phyloP scores from a whole-genome alignment of 2,329 filamentous ascomycete genomes.

The Ascochyta pisi region DNA sequence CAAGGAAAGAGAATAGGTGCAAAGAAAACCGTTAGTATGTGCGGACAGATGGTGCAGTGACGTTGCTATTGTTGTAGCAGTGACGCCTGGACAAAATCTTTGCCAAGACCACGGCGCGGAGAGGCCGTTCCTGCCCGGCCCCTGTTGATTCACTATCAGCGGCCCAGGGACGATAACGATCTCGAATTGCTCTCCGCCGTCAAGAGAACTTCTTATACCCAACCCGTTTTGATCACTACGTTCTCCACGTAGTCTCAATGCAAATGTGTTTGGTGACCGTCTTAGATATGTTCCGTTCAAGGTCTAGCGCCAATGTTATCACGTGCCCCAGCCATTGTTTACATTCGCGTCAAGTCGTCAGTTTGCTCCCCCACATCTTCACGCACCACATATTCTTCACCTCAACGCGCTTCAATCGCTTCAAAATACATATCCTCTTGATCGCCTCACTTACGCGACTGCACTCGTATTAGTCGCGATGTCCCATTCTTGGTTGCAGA shows the following conservation, averaged over 20 bases:
- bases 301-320: conserved; percentile 21
- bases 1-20: conserved; percentile 3
- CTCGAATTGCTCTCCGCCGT: background rate
- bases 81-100: conserved; percentile 36
- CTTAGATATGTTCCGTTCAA: background rate
- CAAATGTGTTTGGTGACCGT: background rate
- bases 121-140: conserved; percentile 14
- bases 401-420: conserved; percentile 24
- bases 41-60: conserved; percentile 25
- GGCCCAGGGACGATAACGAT: conserved; percentile 24
- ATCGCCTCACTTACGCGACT: conserved; percentile 61
- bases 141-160: conserved; percentile 23
- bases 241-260: background rate
- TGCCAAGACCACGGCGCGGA: conserved; percentile 35
- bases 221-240: background rate
- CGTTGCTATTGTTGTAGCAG: conserved; percentile 26
- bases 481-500: conserved; percentile 75
- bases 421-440: conserved; percentile 27
- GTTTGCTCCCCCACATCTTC: conserved; percentile 29
- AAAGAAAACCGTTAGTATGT: conserved; percentile 8
- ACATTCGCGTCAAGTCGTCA: conserved; percentile 28
- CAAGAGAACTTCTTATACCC: background rate
- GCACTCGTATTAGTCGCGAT: conserved; percentile 57
- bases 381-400: conserved; percentile 25
- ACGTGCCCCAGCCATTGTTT: conserved; percentile 34